A percentile compares a stretch with the other conserved stretches of the same genome.
These are phyloP conservation scores for Epichloe brachyelytri DNA, from an alignment of 2,329 filamentous ascomycete species.

Conservation along the genomic window DNA sequence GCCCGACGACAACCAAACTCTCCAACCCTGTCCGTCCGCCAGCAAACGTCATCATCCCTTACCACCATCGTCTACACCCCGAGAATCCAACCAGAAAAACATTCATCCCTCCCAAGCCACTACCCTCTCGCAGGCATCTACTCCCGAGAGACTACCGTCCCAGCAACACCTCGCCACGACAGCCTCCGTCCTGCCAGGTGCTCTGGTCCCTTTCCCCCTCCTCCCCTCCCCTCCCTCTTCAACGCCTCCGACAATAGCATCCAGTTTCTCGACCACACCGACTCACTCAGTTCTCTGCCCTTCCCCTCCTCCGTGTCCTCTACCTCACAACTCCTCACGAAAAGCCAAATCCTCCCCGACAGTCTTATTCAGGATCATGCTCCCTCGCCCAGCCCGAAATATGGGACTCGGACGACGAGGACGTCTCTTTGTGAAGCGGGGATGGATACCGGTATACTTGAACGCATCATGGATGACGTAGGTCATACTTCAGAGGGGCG, in stretches of 20 bases:
- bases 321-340: slow-evolving; percentile 34
- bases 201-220: not conserved
- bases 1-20: slow-evolving; percentile 11
- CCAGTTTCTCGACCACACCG: slow-evolving; percentile 15
- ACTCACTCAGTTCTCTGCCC: slow-evolving; percentile 8
- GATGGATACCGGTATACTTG: no score
- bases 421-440: slow-evolving; percentile 8
- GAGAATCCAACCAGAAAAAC: not conserved
- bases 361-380: slow-evolving; percentile 27
- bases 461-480: no score
- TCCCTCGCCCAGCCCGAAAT: slow-evolving; percentile 18
- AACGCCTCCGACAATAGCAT: slow-evolving; percentile 14
- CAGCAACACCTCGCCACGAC: not conserved
- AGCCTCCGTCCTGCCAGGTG: not conserved
- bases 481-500: no score
- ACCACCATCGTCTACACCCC: slow-evolving; percentile 5
- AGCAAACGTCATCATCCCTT: slow-evolving; percentile 1
- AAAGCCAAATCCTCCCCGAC: slow-evolving; percentile 40
- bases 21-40: not conserved
- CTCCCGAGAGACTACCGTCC: slow-evolving; percentile 14
- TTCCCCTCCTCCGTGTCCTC: slow-evolving; percentile 9
- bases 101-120: slow-evolving; percentile 23
- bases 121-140: slow-evolving; percentile 23
- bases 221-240: slow-evolving; percentile 7
- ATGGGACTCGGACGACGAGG: slow-evolving; percentile 25